These are phyloP conservation scores for Odonthalia washingtoniensis DNA, from an alignment of 31 red algal genomes.

Conservation along the genomic window DNA sequence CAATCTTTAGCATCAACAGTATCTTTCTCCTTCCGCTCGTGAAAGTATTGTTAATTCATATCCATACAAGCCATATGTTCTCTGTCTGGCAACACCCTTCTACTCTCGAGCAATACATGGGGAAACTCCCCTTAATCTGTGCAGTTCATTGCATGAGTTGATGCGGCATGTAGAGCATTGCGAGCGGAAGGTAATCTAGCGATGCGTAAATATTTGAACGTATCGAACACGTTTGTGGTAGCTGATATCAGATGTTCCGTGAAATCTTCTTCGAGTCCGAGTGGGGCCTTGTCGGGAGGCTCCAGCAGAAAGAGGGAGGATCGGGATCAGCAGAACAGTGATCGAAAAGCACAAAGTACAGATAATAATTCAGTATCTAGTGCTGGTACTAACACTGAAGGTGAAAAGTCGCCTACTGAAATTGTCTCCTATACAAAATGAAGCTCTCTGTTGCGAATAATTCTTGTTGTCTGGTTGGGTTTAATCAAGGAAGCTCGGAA, in stretches of 20 bases:
- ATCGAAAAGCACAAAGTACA: neutral
- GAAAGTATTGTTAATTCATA: constrained; percentile 57
- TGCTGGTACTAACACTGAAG: constrained; percentile 30
- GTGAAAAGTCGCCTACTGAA: constrained; percentile 37
- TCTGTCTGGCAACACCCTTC: constrained; percentile 75
- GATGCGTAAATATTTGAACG: constrained; percentile 69
- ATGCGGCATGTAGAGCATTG: constrained; percentile 86
- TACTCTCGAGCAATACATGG: constrained; percentile 84
- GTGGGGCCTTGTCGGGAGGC: neutral
- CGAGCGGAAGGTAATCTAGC: constrained; percentile 62
- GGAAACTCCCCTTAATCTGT: constrained; percentile 76
- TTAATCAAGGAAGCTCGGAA: constrained; percentile 61
- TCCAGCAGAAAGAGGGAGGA: neutral
- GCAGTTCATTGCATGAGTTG: constrained; percentile 79
- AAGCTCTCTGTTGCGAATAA: constrained; percentile 75
- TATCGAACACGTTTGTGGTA: constrained; percentile 68
- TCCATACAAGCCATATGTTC: constrained; percentile 64
- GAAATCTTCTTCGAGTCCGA: neutral
- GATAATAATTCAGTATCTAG: neutral
- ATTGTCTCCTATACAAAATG: constrained; percentile 75
- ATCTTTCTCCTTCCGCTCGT: constrained; percentile 69
- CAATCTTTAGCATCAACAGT: too few species aligned
- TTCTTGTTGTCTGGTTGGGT: constrained; percentile 62
- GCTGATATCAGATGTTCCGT: neutral
- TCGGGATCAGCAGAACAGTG: neutral